Evolutionary conservation across 2,329 filamentous ascomycete species (phyloP).

Genomic region (Trichoderma polysporum): DNA sequence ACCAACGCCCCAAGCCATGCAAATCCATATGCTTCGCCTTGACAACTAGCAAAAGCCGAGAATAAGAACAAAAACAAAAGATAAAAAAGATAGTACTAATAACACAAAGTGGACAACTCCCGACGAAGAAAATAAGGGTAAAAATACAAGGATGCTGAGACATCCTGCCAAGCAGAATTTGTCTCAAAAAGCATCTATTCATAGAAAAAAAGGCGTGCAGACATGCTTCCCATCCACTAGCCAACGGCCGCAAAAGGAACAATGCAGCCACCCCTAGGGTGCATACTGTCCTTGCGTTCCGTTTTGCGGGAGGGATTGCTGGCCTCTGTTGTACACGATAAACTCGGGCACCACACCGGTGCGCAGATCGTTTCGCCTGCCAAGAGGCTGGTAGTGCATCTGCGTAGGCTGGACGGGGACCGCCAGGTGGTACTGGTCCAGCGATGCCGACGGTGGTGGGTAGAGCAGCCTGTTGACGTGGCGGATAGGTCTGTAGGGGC

Average conservation of each 20-base stretch:
- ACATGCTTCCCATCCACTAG: constrained; percentile 6
- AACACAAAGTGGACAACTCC: neutral
- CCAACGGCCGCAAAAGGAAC: constrained; percentile 19
- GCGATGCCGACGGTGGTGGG: constrained; percentile 75
- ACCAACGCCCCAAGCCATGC: constrained; percentile 35
- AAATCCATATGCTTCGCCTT: constrained; percentile 30
- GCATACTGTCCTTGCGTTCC: constrained; percentile 36
- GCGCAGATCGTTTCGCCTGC: constrained; percentile 65
- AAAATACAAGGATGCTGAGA: constrained; percentile 15
- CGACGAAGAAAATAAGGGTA: constrained; percentile 22
- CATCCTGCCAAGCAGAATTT: neutral
- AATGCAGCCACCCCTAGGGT: constrained; percentile 35
- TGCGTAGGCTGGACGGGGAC: constrained; percentile 62
- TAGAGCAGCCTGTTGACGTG: constrained; percentile 89
- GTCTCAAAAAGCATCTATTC: neutral
- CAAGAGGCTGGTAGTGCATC: constrained; percentile 81
- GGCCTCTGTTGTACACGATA: constrained; percentile 36
- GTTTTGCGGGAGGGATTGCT: constrained; percentile 28
- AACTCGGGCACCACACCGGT: constrained; percentile 71
- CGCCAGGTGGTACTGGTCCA: constrained; percentile 68
- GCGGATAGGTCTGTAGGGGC: constrained; percentile 88
- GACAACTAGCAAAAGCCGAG: neutral
- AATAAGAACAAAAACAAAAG: neutral
- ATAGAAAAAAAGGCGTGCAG: neutral
- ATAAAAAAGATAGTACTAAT: constrained; percentile 2